Evolutionary conservation across 768 basidiomycete genomes (phyloP).

Genomic region (Pleurotus sapidus): DNA sequence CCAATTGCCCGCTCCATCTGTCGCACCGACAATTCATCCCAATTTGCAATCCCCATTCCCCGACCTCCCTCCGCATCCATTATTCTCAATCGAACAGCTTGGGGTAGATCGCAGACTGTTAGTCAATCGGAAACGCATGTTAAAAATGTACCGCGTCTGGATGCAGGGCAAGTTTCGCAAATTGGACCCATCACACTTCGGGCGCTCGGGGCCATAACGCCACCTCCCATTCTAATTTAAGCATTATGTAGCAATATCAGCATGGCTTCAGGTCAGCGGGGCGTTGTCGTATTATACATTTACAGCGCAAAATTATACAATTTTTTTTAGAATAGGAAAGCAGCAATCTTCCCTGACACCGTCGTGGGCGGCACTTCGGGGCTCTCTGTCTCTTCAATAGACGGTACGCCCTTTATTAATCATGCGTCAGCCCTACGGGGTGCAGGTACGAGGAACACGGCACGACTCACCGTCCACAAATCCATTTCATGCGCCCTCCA

Average conservation of each 20-base stretch:
- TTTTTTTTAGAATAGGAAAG: slow-evolving; percentile 46
- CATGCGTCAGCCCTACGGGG: too few species aligned
- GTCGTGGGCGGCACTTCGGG: slow-evolving; percentile 49
- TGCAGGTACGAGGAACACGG: background rate
- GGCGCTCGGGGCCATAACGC: background rate
- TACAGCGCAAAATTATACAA: background rate
- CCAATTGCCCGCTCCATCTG: slow-evolving; percentile 3
- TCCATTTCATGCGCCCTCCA: slow-evolving; percentile 69
- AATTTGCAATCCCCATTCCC: slow-evolving; percentile 32
- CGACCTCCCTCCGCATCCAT: slow-evolving; percentile 44
- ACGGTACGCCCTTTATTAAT: slow-evolving; percentile 55
- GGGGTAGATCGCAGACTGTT: slow-evolving; percentile 88
- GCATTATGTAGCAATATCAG: background rate
- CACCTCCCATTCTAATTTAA: background rate
- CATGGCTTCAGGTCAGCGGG: background rate
- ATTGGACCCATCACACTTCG: too few species aligned
- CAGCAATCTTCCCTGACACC: slow-evolving; percentile 46
- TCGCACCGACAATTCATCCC: slow-evolving; percentile 26
- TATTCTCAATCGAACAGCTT: slow-evolving; percentile 81
- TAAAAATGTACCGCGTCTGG: slow-evolving; percentile 98
- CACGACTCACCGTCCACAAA: slow-evolving; percentile 54
- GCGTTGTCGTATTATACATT: background rate
- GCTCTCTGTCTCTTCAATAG: slow-evolving; percentile 63
- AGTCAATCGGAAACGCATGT: slow-evolving; percentile 89
- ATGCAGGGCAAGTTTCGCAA: slow-evolving; percentile 85